phyloP scores from a whole-genome alignment of 768 basidiomycete species.

The Mrakia blollopis region DNA sequence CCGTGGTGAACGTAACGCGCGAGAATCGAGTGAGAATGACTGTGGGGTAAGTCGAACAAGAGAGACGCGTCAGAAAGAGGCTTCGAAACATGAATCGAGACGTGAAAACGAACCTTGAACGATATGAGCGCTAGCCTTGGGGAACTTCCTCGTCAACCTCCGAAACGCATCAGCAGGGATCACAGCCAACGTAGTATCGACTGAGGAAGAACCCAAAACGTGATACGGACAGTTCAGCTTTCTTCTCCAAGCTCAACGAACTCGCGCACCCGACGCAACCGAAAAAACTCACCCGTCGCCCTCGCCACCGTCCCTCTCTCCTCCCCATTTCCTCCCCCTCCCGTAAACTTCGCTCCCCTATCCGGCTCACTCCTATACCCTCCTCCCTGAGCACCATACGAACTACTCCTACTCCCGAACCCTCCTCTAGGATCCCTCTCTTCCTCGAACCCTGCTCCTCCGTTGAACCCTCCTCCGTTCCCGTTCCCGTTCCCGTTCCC shows the following conservation, averaged over 20 bases:
- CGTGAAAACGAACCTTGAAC: constrained; percentile 64
- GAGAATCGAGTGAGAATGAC: constrained; percentile 95
- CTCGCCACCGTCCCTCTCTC: constrained; percentile 70
- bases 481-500: not conserved
- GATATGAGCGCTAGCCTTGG: constrained; percentile 93
- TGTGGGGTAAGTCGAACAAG: constrained; percentile 38
- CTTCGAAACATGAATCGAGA: not conserved
- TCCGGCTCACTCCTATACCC: not conserved
- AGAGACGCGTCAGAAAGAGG: not conserved
- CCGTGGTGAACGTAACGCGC: constrained; percentile 94
- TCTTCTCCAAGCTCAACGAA: not conserved
- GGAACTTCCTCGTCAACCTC: constrained; percentile 88
- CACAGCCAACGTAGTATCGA: constrained; percentile 94
- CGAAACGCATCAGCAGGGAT: constrained; percentile 97
- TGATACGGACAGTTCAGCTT: not conserved
- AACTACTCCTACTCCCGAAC: constrained; percentile 8
- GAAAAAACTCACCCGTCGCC: constrained; percentile 47
- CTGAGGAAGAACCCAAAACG: constrained; percentile 47
- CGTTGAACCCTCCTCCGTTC: not conserved
- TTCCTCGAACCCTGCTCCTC: not conserved
- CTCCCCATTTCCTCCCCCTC: constrained; percentile 10
- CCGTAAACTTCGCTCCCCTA: constrained; percentile 19
- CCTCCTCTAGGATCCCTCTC: not conserved
- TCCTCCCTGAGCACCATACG: not conserved
- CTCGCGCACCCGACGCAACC: too few species aligned